Conservation (phyloP, 805 yeast species). For the Lipomyces kockii region DNA sequence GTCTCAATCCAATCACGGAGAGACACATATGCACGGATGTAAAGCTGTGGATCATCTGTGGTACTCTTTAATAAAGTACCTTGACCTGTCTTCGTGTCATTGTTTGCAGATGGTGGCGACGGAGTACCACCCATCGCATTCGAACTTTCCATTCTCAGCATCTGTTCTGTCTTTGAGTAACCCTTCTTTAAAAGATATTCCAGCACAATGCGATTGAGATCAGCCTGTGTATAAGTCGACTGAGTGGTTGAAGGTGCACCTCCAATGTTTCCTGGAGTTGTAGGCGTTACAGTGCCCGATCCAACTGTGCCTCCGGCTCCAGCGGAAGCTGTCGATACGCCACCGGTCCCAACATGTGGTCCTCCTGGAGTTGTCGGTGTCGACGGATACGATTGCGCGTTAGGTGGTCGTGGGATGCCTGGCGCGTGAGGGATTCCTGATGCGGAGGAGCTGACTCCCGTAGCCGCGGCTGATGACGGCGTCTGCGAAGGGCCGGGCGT, state of each 20-base stretch:
- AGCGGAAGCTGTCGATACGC: neutral
- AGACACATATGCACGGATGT: constrained; percentile 78
- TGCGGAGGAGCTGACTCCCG: neutral
- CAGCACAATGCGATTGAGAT: constrained; percentile 86
- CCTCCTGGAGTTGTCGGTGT: constrained; percentile 5
- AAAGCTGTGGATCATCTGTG: constrained; percentile 65
- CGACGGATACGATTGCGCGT: constrained; percentile 5
- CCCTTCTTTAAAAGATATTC: constrained; percentile 95
- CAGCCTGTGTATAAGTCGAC: constrained; percentile 66
- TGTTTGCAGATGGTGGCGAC: constrained; percentile 28
- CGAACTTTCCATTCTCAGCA: constrained; percentile 77
- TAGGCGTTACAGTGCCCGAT: constrained; percentile 8
- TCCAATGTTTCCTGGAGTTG: neutral
- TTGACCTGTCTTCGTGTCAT: constrained; percentile 37
- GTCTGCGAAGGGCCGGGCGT: constrained; percentile 20
- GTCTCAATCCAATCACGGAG: constrained; percentile 88
- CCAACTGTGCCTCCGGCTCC: neutral
- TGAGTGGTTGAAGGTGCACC: neutral
- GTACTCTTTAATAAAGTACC: constrained; percentile 36
- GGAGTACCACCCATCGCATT: constrained; percentile 40
- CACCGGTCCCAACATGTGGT: neutral
- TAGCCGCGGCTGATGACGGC: neutral
- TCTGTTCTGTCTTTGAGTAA: constrained; percentile 90
- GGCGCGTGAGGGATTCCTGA: neutral
- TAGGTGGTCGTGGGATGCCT: neutral